Percentiles rank a stretch among this genome's conserved stretches.
Evolutionary conservation across 495 filamentous ascomycete species (phyloP).

Genomic region (Hyaloscypha bicolor): DNA sequence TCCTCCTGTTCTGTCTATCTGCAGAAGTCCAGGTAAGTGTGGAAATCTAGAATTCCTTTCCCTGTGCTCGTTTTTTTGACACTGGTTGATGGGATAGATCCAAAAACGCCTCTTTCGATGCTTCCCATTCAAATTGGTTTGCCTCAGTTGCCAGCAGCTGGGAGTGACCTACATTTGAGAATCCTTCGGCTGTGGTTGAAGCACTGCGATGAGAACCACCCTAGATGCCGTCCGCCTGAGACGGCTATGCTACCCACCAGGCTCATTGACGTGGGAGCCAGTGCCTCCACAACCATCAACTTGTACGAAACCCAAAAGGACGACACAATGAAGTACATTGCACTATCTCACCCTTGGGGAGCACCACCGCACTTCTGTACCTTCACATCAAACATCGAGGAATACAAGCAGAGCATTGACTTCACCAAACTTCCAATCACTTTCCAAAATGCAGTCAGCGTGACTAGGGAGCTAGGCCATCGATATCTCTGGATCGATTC

Average conservation of each 20-base stretch:
- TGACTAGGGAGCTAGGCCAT: slow-evolving; percentile 29
- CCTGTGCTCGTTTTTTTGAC: neutral
- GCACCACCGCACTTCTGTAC: slow-evolving; percentile 15
- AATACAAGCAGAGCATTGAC: slow-evolving; percentile 18
- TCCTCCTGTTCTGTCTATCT: slow-evolving; percentile 6
- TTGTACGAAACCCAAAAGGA: slow-evolving; percentile 5
- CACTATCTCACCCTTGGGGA: slow-evolving; percentile 32
- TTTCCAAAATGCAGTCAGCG: slow-evolving; percentile 28
- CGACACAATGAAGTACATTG: slow-evolving; percentile 24
- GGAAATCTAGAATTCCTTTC: slow-evolving; percentile 8
- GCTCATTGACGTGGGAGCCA: slow-evolving; percentile 11
- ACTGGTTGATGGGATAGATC: neutral
- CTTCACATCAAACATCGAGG: slow-evolving; percentile 8
- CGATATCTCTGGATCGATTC: slow-evolving; percentile 37
- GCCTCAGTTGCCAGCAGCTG: slow-evolving; percentile 21
- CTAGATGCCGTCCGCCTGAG: slow-evolving; percentile 10
- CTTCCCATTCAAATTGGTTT: slow-evolving; percentile 25
- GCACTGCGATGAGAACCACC: slow-evolving; percentile 30
- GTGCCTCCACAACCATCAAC: neutral
- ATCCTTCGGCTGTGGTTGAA: slow-evolving; percentile 30
- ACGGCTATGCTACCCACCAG: slow-evolving; percentile 3
- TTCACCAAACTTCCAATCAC: slow-evolving; percentile 26
- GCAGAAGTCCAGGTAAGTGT: slow-evolving; percentile 6
- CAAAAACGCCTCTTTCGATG: neutral
- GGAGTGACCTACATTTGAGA: slow-evolving; percentile 25